Evolutionary conservation across 140 eudicot genomes (phyloP).

Genomic region (Bidens hawaiensis): DNA sequence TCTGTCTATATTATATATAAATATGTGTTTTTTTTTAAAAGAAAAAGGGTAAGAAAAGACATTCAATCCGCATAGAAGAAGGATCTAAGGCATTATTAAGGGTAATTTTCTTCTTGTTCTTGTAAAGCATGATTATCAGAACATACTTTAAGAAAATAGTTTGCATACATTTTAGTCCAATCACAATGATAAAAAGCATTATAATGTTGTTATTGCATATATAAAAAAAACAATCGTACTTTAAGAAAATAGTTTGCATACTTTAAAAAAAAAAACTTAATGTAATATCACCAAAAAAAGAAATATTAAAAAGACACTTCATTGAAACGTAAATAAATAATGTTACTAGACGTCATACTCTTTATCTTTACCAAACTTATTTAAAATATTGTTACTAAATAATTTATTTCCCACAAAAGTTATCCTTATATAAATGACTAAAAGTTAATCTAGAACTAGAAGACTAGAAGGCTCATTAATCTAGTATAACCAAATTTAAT

Average conservation of each 20-base stretch:
- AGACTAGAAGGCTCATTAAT: too few species aligned
- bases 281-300: background rate
- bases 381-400: too few species aligned
- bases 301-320: background rate
- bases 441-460: too few species aligned
- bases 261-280: background rate
- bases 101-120: conserved; percentile 17
- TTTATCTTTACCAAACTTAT: too few species aligned
- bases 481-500: too few species aligned
- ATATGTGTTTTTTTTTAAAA: background rate
- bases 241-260: background rate
- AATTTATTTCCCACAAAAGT: too few species aligned
- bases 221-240: background rate
- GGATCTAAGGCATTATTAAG: conserved; percentile 23
- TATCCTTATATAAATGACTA: too few species aligned
- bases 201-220: conserved; percentile 10
- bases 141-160: conserved; percentile 7
- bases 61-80: conserved; percentile 21
- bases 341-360: too few species aligned
- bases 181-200: background rate
- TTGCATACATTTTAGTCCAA: conserved; percentile 17
- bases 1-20: too few species aligned
- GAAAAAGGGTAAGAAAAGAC: background rate
- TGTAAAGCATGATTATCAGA: conserved; percentile 21
- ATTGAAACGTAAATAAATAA: too few species aligned